These are phyloP conservation scores for Ehretia macrophylla DNA, from an alignment of 257 asterid species.

Conservation along the genomic window DNA sequence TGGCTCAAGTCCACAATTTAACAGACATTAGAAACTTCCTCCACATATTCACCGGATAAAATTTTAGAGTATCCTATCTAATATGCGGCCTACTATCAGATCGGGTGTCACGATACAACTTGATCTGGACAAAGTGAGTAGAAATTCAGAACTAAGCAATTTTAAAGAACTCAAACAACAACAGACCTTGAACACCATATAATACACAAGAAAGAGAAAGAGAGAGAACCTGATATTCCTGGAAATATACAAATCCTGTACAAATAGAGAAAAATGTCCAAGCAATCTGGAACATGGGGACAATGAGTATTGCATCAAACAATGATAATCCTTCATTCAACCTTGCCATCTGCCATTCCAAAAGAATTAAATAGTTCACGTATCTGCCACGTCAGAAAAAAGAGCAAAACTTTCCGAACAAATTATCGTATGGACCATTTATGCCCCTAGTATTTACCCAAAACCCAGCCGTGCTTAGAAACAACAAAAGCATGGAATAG, in stretches of 20 bases:
- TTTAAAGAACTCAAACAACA: not conserved
- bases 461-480: slow-evolving; percentile 95
- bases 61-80: too few relatives aligned
- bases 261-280: slow-evolving; percentile 98
- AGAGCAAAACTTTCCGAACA: not conserved
- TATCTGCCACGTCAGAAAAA: not conserved
- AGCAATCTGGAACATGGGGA: slow-evolving; percentile 97
- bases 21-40: too few relatives aligned
- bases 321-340: slow-evolving; percentile 87
- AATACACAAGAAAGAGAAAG: slow-evolving; percentile 6
- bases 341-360: slow-evolving; percentile 74
- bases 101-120: too few relatives aligned
- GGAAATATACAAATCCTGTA: slow-evolving; percentile 97
- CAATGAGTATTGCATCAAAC: slow-evolving; percentile 93
- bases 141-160: too few relatives aligned
- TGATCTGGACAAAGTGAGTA: too few relatives aligned
- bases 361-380: not conserved
- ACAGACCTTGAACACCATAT: not conserved
- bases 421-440: not conserved
- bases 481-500: slow-evolving; percentile 75
- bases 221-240: slow-evolving; percentile 81
- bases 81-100: too few relatives aligned
- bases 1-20: too few relatives aligned
- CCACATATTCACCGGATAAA: too few relatives aligned
- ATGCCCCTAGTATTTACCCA: slow-evolving; percentile 62